Base-by-base conservation (phyloP, 2,329 filamentous ascomycete species). In the Monosporascus sp. region DNA sequence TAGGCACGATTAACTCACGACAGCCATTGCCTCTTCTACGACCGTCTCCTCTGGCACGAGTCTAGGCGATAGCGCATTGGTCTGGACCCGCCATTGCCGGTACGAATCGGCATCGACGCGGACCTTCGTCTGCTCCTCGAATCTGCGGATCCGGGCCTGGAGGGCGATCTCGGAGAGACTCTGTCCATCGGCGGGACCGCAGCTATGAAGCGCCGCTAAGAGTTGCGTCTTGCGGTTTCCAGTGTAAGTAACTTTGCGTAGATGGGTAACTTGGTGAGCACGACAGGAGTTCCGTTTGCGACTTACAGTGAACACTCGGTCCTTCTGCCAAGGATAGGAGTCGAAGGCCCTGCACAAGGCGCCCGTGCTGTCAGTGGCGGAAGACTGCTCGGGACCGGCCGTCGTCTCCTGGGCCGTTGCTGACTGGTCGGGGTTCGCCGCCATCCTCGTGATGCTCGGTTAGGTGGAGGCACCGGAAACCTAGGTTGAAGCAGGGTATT, bases 251-350 rank as follows among this genome's bases (percentile, higher is more conserved):
- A 11, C 9, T 31, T 31, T 31, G 28, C 28, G 28, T 11, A 31
- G 3, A 9, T 11, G 11, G 28, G 28, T 31, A 31, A 31, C 9
- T 31, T 31, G 28, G 28, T 9, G 8, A 31, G 9, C 28, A 31
- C 11, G 28, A 31, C 11, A 31, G 8, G 38, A 22, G 35, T 37
- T 18, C 38, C 18, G 24, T 41, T 7, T 49, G 9, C 17, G 20
- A 57, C 65, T 61, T 50, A 67, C 65, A 43, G 54, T 56, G 52
- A 68, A 68, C 7, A 56, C n/a, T n/a, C 61, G 59, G 51, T 68
- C 65, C 49, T 62, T 61, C 37, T 60, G 55, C 65, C 65, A 68
- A 9, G 65, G 65, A 54, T 66, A 68, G 37, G 64, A 61, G 51
- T 68, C 60, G 48, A 68, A 68, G 18, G 65, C 65, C 26, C 55